Conservation (phyloP, 371 early-diverging fungal species). For the Vittaforma corneae region DNA sequence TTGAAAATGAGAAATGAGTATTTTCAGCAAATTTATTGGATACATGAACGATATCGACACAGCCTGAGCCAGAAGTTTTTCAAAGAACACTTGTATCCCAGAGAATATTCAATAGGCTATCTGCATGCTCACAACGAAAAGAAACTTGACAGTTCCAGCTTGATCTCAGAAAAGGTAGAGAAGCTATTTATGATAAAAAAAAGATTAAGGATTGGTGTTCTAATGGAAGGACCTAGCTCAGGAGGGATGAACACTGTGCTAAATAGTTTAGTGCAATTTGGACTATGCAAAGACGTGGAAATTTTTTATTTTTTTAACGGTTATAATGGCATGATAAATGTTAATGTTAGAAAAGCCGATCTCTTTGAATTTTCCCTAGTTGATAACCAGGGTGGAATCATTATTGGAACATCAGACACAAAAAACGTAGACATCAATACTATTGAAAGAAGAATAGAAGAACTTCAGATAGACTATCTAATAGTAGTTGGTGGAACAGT, state of each 20-base stretch:
- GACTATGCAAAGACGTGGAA: slow-evolving; percentile 69
- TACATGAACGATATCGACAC: not conserved
- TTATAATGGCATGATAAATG: slow-evolving; percentile 76
- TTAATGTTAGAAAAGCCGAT: slow-evolving; percentile 44
- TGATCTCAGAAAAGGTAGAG: too few relatives aligned
- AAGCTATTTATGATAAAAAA: too few relatives aligned
- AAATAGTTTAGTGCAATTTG: slow-evolving; percentile 71
- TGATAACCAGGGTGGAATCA: slow-evolving; percentile 78
- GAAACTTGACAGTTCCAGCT: too few relatives aligned
- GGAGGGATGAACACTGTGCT: slow-evolving; percentile 95
- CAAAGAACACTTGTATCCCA: too few relatives aligned
- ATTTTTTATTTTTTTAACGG: slow-evolving; percentile 78
- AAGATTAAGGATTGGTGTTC: slow-evolving; percentile 67
- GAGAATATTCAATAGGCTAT: too few relatives aligned
- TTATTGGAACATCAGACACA: slow-evolving; percentile 81
- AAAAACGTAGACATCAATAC: slow-evolving; percentile 65
- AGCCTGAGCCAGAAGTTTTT: too few relatives aligned
- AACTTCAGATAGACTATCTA: slow-evolving; percentile 71
- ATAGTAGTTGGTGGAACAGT: slow-evolving; percentile 87
- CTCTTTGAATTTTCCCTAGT: slow-evolving; percentile 67
- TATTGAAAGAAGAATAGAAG: slow-evolving; percentile 77
- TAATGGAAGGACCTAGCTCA: slow-evolving; percentile 84
- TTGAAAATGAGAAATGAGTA: slow-evolving; percentile 19
- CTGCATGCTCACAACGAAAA: too few relatives aligned
- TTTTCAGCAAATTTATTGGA: slow-evolving; percentile 14